Conservation (phyloP, 2,329 filamentous ascomycete species). For the Xylariaceae sp. region DNA sequence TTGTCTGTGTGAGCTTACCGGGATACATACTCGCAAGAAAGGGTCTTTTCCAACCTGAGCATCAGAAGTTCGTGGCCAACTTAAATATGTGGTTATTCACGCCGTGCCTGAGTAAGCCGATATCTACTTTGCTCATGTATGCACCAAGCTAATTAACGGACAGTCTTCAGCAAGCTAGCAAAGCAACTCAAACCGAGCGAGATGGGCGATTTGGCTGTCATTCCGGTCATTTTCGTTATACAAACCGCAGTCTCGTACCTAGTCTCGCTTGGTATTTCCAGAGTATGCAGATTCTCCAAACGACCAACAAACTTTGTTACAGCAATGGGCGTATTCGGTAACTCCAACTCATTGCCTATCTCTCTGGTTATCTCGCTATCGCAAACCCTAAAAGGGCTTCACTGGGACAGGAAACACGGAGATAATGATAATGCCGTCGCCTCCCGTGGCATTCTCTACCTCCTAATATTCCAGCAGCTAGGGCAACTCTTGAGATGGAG, state of each 20-base stretch:
- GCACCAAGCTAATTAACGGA: slow-evolving; percentile 13
- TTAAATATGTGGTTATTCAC: slow-evolving; percentile 96
- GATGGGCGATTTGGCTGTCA: slow-evolving; percentile 83
- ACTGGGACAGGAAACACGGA: slow-evolving; percentile 86
- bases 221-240: slow-evolving; percentile 87
- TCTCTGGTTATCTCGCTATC: slow-evolving; percentile 92
- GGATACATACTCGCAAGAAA: slow-evolving; percentile 88
- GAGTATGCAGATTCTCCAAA: slow-evolving; percentile 74
- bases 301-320: slow-evolving; percentile 90
- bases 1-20: slow-evolving; percentile 82
- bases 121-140: neutral
- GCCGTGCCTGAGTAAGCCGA: slow-evolving; percentile 75
- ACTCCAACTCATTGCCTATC: slow-evolving; percentile 96
- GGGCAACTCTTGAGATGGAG: slow-evolving; percentile 95
- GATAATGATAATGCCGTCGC: slow-evolving; percentile 95
- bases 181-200: slow-evolving; percentile 92
- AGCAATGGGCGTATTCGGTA: slow-evolving; percentile 96
- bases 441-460: slow-evolving; percentile 88
- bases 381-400: slow-evolving; percentile 83
- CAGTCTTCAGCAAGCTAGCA: slow-evolving; percentile 94
- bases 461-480: slow-evolving; percentile 95
- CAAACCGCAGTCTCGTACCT: slow-evolving; percentile 84
- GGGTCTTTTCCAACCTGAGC: slow-evolving; percentile 91
- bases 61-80: slow-evolving; percentile 95
- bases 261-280: slow-evolving; percentile 67